Conservation (phyloP, 768 basidiomycete species). For the Leucosporidium creatinivorum region DNA sequence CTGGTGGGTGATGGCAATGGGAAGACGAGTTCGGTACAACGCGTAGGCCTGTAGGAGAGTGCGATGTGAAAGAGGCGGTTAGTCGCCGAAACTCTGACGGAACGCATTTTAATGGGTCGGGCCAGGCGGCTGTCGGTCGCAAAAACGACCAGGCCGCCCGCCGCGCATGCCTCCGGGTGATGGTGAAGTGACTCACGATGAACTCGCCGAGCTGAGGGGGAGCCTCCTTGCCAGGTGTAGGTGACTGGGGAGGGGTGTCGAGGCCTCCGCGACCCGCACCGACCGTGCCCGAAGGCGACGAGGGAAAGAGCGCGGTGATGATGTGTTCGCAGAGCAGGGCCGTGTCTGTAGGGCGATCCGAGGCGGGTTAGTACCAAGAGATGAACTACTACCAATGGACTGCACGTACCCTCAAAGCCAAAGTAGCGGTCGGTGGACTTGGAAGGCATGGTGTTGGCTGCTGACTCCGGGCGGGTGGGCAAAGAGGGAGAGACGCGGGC, state of each 20-base stretch:
- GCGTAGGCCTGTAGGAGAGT: conserved; percentile 52
- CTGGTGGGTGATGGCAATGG: conserved; percentile 58
- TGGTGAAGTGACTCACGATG: conserved; percentile 23
- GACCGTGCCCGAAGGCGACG: conserved; percentile 5
- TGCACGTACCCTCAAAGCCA: no score
- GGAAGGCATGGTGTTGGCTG: no score
- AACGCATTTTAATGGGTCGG: neutral
- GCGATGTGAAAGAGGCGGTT: neutral
- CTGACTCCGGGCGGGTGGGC: no score
- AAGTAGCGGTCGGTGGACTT: no score
- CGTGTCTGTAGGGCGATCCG: conserved; percentile 12
- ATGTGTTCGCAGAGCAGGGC: conserved; percentile 32
- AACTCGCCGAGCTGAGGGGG: conserved; percentile 30
- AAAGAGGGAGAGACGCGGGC: no score
- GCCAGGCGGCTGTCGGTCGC: neutral
- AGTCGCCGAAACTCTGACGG: neutral
- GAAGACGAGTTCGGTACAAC: conserved; percentile 72
- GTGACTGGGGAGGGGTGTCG: conserved; percentile 8
- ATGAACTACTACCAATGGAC: no score
- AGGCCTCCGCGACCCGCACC: neutral
- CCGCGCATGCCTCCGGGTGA: no score
- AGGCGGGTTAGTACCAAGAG: no score
- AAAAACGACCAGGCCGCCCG: no score
- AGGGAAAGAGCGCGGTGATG: conserved; percentile 28
- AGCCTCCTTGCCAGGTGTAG: conserved; percentile 5